phyloP scores from a whole-genome alignment of 75 land plant genomes.

The Isoetes taiwanensis region DNA sequence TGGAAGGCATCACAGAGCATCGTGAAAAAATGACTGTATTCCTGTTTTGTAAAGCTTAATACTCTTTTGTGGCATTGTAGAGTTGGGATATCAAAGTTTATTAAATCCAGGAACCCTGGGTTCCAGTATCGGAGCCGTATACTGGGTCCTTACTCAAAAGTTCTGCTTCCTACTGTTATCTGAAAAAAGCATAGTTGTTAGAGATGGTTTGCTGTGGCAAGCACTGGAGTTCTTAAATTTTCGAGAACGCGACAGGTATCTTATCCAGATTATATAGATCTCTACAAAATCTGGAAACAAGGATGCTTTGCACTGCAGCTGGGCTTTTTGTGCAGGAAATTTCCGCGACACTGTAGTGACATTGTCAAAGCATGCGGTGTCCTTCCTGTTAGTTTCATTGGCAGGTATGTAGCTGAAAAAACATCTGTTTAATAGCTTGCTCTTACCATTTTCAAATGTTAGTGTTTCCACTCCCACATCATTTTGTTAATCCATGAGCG shows the following conservation, averaged over 20 bases:
- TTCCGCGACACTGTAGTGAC: neutral
- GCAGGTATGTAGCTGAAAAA: neutral
- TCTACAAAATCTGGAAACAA: slow-evolving; percentile 1
- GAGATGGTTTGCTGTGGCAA: neutral
- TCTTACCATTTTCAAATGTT: neutral
- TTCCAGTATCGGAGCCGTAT: neutral
- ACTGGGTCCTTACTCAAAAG: neutral
- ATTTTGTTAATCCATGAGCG: no score
- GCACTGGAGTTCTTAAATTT: neutral
- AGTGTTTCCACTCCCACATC: no score
- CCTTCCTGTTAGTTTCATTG: neutral
- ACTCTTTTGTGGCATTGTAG: no score
- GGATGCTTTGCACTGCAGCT: neutral
- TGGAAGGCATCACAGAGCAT: no score
- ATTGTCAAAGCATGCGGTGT: neutral
- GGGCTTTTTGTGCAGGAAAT: neutral
- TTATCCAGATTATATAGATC: neutral
- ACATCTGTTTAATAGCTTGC: neutral
- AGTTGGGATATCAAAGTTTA: neutral
- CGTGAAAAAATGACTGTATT: no score
- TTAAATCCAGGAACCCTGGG: neutral
- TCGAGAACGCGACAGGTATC: neutral
- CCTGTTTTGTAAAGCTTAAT: no score
- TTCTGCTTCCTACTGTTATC: neutral
- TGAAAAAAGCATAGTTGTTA: neutral